Percentiles rank a stretch among this genome's conserved stretches.
Evolutionary conservation across 805 yeast genomes (phyloP).

Genomic region (Clavispora phyllophila): DNA sequence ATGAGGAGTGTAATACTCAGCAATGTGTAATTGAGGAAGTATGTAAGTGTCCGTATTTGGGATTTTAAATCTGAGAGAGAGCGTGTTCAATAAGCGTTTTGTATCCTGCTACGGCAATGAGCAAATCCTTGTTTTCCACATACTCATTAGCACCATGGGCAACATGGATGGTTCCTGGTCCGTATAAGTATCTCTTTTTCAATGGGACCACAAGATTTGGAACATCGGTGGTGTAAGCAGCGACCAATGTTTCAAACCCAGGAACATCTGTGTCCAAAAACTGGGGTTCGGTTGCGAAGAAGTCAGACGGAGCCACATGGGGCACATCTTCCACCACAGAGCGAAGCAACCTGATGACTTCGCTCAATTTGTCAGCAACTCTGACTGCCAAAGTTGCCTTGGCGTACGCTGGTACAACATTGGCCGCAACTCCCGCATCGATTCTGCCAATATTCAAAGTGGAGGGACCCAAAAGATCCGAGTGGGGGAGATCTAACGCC

Average conservation of each 20-base stretch:
- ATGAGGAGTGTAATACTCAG: no score
- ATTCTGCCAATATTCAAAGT: constrained; percentile 59
- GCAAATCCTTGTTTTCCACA: constrained; percentile 43
- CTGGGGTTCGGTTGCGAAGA: constrained; percentile 29
- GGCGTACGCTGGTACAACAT: constrained; percentile 60
- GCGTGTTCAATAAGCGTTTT: constrained; percentile 33
- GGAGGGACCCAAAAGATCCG: constrained; percentile 52
- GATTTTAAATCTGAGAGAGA: constrained; percentile 7
- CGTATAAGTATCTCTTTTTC: constrained; percentile 48
- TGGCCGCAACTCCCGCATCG: constrained; percentile 59
- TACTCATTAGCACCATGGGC: constrained; percentile 59
- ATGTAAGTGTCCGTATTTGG: no score
- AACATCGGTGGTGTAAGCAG: constrained; percentile 46
- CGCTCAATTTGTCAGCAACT: constrained; percentile 44
- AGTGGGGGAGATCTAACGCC: constrained; percentile 41
- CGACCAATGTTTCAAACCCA: constrained; percentile 52
- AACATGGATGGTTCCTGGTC: constrained; percentile 60
- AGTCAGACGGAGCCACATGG: constrained; percentile 17
- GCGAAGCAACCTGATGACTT: constrained; percentile 32
- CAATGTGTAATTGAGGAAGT: no score
- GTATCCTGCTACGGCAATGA: constrained; percentile 50
- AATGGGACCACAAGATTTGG: constrained; percentile 23
- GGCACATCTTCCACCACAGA: constrained; percentile 27
- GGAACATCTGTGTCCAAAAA: constrained; percentile 54
- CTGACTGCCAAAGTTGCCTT: constrained; percentile 46